These are phyloP conservation scores for Solanum chiquidenum DNA, from an alignment of 257 asterid genomes.

Conservation along the genomic window DNA sequence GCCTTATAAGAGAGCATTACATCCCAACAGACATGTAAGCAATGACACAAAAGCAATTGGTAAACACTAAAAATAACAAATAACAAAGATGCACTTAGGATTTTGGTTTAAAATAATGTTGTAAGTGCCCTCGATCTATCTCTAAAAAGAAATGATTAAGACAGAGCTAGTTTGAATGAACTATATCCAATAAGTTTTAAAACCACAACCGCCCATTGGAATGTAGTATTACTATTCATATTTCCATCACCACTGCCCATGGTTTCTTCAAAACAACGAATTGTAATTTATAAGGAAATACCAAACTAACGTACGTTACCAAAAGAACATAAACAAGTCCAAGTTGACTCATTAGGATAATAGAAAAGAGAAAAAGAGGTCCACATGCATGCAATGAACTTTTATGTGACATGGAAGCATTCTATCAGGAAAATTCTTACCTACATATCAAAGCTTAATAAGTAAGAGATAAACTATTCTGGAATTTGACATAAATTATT, in stretches of 20 bases:
- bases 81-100: not conserved
- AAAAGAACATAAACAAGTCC: not conserved
- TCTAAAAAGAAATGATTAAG: not conserved
- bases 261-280: conserved; percentile 7
- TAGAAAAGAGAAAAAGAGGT: not conserved
- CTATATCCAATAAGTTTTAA: not conserved
- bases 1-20: not conserved
- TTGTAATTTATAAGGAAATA: not conserved
- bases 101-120: not conserved
- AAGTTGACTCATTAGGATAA: conserved; percentile 6
- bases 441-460: not conserved
- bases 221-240: not conserved
- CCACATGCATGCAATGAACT: conserved; percentile 13
- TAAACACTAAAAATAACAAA: not conserved
- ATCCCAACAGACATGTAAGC: not conserved
- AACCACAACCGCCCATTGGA: conserved; percentile 15
- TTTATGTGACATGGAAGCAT: conserved; percentile 1
- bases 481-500: no score
- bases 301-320: not conserved
- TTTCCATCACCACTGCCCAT: conserved; percentile 11
- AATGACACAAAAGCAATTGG: not conserved
- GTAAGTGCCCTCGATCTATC: not conserved
- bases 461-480: not conserved
- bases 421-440: not conserved
- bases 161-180: not conserved